Evolutionary conservation across 352 stramenopile genomes (phyloP), one percentile per base, ranked within the genome.

Genomic region (Globisporangium polare): DNA sequence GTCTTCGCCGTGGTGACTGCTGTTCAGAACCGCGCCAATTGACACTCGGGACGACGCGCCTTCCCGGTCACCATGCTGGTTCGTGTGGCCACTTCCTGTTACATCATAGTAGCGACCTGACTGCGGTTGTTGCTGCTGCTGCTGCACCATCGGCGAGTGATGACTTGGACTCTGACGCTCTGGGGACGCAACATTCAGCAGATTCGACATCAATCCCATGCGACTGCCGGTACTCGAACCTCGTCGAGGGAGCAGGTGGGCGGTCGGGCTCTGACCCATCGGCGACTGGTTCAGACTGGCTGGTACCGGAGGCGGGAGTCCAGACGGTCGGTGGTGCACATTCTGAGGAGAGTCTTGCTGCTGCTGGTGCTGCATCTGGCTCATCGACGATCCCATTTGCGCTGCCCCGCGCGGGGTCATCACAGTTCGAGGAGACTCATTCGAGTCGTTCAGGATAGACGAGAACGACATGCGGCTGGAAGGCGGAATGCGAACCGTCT

Each of bases 391-490:
- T 47, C 22, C 42, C 55, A 49, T 18, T 41, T 54, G 39, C 8
- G 51, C 31, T 22, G 60, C 60, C 13, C 52, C 60, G 5, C 62
- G 62, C 12, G 62, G 62, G 5, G 59, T 65, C 56, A 35, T 53
- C 27, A 61, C 58, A 20, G 45, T 57, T 62, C 43, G 68, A 29
- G 46, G 71, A 27, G 80, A 91, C 64, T 94, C 82, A 27, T 55
- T 55, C 2, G 82, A 90, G 27, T 95, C 81, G 55, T 95, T 95
- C 55, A 95, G 53, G 57, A 95, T 95, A 4, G 86, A 95, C 29
- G 84, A 94, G 46, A 95, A 95, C 42, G 86, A 95, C 86, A 95
- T 95, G n/a, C 84, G 73, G 62, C 85, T 95, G 41, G 72, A 80
- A 39, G 69, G 55, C 13, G 69, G 66, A 35, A 77, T 77, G 5